phyloP scores from a whole-genome alignment of 768 basidiomycete genomes.

The Russula olivacea region DNA sequence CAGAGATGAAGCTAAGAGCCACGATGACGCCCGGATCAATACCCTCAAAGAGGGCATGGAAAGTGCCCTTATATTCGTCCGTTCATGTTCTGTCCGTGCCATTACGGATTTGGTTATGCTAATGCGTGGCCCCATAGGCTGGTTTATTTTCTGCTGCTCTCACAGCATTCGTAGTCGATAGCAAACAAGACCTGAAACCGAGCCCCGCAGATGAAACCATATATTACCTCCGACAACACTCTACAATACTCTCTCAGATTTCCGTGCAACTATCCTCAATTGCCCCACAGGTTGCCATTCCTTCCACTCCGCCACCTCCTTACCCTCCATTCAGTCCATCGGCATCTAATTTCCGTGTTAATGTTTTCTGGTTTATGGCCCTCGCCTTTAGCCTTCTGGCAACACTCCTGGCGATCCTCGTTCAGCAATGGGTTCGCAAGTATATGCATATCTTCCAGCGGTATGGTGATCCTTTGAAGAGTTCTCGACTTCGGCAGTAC shows the following conservation, averaged over 20 bases:
- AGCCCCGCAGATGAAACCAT: no score
- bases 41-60: no score
- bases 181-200: background rate
- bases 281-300: background rate
- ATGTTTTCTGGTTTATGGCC: background rate
- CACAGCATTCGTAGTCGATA: no score
- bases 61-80: background rate
- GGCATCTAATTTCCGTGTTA: background rate
- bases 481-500: slow-evolving; percentile 1
- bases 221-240: no score
- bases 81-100: no score
- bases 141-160: no score
- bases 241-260: background rate
- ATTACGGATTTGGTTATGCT: no score
- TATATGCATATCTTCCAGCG: background rate
- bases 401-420: no score
- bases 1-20: background rate
- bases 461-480: background rate
- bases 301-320: background rate
- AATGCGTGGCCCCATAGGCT: no score
- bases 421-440: no score
- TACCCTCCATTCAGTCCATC: background rate
- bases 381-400: background rate
- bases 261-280: background rate
- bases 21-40: no score